A percentile compares a stretch with the other conserved stretches of the same genome.
Conservation (phyloP, 1,284 basidiomycete species). For the Cronartium quercuum region DNA sequence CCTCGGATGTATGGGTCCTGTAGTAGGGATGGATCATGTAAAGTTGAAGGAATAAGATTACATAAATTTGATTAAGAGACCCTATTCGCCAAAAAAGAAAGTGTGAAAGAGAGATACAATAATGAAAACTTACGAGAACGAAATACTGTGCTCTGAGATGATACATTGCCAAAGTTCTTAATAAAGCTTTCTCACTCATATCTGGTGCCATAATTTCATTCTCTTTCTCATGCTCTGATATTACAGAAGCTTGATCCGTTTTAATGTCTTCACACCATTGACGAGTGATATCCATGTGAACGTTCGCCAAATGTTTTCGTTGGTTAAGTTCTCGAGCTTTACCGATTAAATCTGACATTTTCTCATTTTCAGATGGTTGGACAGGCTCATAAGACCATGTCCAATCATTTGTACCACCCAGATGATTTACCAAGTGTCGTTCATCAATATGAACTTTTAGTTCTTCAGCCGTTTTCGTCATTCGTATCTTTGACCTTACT, state of each 20-base stretch:
- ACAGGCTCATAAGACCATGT: conserved; percentile 18
- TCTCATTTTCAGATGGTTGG: not conserved
- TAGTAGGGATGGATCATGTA: not conserved
- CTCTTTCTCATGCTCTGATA: not conserved
- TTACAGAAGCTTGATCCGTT: not conserved
- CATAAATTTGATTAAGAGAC: not conserved
- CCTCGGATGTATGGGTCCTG: conserved; percentile 29
- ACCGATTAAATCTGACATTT: not conserved
- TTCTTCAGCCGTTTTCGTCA: conserved; percentile 26
- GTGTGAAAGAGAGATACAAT: not conserved
- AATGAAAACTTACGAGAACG: conserved; percentile 5
- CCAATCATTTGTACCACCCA: conserved; percentile 23
- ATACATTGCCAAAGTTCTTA: conserved; percentile 14
- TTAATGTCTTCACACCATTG: conserved; percentile 14
- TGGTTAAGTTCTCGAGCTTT: not conserved
- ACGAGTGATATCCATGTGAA: not conserved
- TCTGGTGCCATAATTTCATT: conserved; percentile 2
- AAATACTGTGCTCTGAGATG: conserved; percentile 31
- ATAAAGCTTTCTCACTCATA: not conserved
- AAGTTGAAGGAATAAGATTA: not conserved
- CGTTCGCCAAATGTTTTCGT: conserved; percentile 1
- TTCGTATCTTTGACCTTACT: conserved; percentile 26
- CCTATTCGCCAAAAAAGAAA: not conserved
- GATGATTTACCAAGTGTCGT: conserved; percentile 2
- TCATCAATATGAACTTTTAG: conserved; percentile 22